These are phyloP conservation scores for Debaryomyces fabryi DNA, from an alignment of 1,139 yeast genomes.

Conservation along the genomic window DNA sequence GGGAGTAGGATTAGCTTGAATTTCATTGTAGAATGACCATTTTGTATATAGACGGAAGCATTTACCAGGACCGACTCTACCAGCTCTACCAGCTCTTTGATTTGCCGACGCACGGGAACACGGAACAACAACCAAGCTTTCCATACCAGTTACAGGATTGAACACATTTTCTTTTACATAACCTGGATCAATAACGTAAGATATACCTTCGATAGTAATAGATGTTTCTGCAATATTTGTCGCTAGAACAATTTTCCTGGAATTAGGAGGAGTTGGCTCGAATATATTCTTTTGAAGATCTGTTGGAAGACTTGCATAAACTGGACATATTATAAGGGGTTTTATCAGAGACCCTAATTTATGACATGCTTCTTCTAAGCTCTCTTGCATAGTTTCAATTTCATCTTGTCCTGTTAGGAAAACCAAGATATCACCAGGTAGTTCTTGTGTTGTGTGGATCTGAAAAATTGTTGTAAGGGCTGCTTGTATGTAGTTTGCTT, in stretches of 20 bases:
- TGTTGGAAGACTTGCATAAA: constrained; percentile 89
- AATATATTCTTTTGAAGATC: constrained; percentile 81
- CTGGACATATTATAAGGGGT: constrained; percentile 76
- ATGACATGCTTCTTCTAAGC: constrained; percentile 61
- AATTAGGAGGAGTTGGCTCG: constrained; percentile 79
- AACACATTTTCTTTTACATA: constrained; percentile 86
- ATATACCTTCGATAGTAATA: constrained; percentile 89
- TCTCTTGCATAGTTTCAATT: constrained; percentile 79
- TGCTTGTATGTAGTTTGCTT: constrained; percentile 86
- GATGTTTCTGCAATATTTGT: constrained; percentile 98
- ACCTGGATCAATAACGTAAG: constrained; percentile 89
- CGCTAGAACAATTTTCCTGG: constrained; percentile 88
- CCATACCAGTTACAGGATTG: constrained; percentile 88
- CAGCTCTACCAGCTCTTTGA: constrained; percentile 97
- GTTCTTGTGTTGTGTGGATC: constrained; percentile 68
- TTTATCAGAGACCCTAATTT: constrained; percentile 66
- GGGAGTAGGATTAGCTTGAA: constrained; percentile 80
- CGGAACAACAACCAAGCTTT: constrained; percentile 78
- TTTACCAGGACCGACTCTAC: constrained; percentile 95
- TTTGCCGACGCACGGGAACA: constrained; percentile 95
- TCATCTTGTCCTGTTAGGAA: constrained; percentile 70
- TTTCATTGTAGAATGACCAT: constrained; percentile 78
- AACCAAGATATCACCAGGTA: constrained; percentile 84
- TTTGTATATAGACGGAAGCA: constrained; percentile 89
- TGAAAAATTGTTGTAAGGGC: constrained; percentile 81